Percentiles rank a stretch among this genome's conserved stretches.
Evolutionary conservation across 805 yeast genomes (phyloP).

Genomic region (Monosporozyma aerobia): DNA sequence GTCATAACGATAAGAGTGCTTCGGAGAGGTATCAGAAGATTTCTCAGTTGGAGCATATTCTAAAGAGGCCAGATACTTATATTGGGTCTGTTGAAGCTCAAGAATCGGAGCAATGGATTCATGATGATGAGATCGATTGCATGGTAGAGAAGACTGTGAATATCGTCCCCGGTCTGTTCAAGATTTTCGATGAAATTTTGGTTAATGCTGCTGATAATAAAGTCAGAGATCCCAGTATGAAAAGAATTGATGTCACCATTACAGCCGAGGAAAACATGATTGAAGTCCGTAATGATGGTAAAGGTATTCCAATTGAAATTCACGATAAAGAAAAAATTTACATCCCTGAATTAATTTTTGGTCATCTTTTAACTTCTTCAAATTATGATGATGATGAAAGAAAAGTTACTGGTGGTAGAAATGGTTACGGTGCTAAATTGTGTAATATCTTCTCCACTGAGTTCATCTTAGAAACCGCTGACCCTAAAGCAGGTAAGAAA

Average conservation of each 20-base stretch:
- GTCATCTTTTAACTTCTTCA: constrained; percentile 87
- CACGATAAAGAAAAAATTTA: constrained; percentile 87
- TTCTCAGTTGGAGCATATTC: constrained; percentile 89
- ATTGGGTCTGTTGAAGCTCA: constrained; percentile 88
- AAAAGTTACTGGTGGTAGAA: constrained; percentile 97
- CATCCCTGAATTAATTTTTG: constrained; percentile 94
- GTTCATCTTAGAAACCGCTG: constrained; percentile 84
- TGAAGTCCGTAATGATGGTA: constrained; percentile 83
- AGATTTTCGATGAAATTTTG: constrained; percentile 91
- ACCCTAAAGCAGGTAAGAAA: constrained; percentile 47
- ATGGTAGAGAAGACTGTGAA: constrained; percentile 55
- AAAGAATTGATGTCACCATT: constrained; percentile 71
- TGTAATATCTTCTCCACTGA: constrained; percentile 92
- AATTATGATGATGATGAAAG: constrained; percentile 93
- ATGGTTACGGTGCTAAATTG: constrained; percentile 95
- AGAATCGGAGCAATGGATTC: constrained; percentile 77
- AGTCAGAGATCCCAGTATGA: constrained; percentile 89
- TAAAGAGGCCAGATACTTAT: constrained; percentile 96
- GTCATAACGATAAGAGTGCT: constrained; percentile 32
- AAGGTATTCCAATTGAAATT: constrained; percentile 90
- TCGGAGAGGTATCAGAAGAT: constrained; percentile 83
- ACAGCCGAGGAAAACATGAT: constrained; percentile 66
- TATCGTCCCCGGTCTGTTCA: constrained; percentile 92
- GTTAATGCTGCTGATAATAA: constrained; percentile 99
- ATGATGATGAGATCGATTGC: constrained; percentile 51